Base-by-base conservation (phyloP, 1,139 yeast genomes). In the Yamadazyma friedrichii region DNA sequence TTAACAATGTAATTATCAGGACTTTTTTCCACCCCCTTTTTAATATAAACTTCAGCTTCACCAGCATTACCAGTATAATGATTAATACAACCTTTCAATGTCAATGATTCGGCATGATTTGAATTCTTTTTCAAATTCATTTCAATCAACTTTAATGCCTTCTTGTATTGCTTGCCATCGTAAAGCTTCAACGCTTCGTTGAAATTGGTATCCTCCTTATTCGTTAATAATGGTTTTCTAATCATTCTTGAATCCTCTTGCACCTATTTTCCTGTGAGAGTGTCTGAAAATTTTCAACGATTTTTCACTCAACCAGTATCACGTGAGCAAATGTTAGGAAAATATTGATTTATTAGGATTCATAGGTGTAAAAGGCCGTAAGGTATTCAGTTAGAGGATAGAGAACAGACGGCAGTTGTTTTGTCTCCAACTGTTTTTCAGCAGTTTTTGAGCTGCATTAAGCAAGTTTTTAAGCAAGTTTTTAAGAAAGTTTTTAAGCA, bases 131-230 rank as follows among this genome's bases (percentile, higher is more conserved):
- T 88, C 55, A 93, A 65, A 54, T 86, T 78, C 33, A 78, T 70
- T 43, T 94, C 98, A 27, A 88, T 77, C 28, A 82, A 59, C 60
- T 87, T 87, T 54, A 89, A 65, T 0, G 96, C 82, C 56, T 89
- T 89, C 58, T 88, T 88, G 70, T 89, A 91, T 62, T 88, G 93
- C 60, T 87, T 88, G 36, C 73, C 60, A 57, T 93, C 98, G 56
- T 88, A 93, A 38, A 87, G 74, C 54, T 82, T 81, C 58, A 93
- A 72, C 1, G 96, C 96, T 51, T 85, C 88, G 46, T 85, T 76
- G 68, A 91, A 89, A 52, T 79, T 80, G 38, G 74, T 69, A 47
- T 82, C 87, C 49, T 84, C 89, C 58, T 83, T 84, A 31, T 20
- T 30, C 3, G 15, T 11, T 12, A 36, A 36, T 9, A 35, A n/a